A percentile compares a stretch with the other conserved stretches of the same genome.
Evolutionary conservation across 257 asterid species (phyloP).

Genomic region (Vinca minor): DNA sequence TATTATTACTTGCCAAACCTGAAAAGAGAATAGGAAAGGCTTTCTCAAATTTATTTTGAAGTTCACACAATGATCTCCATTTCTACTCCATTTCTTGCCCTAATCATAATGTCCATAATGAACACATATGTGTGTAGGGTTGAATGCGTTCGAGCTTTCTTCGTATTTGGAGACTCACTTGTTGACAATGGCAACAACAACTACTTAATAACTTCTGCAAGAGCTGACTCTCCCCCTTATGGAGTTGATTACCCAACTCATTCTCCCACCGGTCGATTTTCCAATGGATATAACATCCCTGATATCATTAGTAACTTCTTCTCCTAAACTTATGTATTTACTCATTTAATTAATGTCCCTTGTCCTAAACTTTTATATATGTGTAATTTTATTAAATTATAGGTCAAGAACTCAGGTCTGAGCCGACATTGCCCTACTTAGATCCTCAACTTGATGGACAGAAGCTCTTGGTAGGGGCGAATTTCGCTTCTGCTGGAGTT

Average conservation of each 20-base stretch:
- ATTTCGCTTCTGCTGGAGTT: conserved; percentile 83
- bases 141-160: conserved; percentile 57
- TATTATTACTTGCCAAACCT: not conserved
- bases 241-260: conserved; percentile 72
- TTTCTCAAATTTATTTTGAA: no score
- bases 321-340: no score
- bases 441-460: conserved; percentile 46
- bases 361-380: no score
- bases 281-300: conserved; percentile 65
- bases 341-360: no score
- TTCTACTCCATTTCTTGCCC: conserved; percentile 11
- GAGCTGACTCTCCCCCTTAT: conserved; percentile 76
- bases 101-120: conserved; percentile 7
- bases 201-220: conserved; percentile 49
- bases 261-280: conserved; percentile 70
- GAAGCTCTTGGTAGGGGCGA: conserved; percentile 75
- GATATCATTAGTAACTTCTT: conserved; percentile 52
- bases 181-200: conserved; percentile 79
- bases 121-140: conserved; percentile 9
- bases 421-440: conserved; percentile 62
- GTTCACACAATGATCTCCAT: conserved; percentile 11
- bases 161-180: conserved; percentile 68
- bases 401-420: conserved; percentile 72
- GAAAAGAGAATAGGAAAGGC: not conserved
- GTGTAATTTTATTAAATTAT: no score